Evolutionary conservation across 1,284 basidiomycete species (phyloP), one percentile per base, ranked within the genome.

Genomic region (Paramarasmius palmivorus): DNA sequence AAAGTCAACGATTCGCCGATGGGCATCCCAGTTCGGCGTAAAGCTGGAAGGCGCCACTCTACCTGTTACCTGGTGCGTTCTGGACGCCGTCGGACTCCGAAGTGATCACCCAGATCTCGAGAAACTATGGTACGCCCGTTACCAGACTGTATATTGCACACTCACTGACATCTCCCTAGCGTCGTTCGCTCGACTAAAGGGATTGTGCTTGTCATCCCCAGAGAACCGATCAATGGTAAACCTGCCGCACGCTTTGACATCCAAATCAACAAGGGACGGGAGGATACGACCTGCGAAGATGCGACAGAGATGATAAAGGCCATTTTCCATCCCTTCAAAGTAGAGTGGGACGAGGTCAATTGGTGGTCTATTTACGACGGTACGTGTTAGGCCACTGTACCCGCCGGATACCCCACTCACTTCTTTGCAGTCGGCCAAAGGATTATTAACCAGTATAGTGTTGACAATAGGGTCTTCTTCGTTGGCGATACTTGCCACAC

Each of bases 401-500:
- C 12, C 29, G 29, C 7, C 39, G 9, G 7, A 19, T n/a, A 23
- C 9, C 6, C 20, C 15, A 34, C n/a, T 22, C 17, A 22, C 26
- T 32, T 26, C 10, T 35, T 35, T 34, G 34, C 26, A 48, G 47
- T 54, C 15, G 38, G 53, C 23, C 53, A 54, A 37, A 49, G 49
- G 20, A 26, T 54, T 22, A 36, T 40, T 19, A 42, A 50, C 9
- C 14, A 17, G 14, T 54, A 50, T 29, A 41, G 34, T 19, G 14
- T 54, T 4, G 23, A 54, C 19, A 23, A 54, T 14, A 12, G 34
- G n/a, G 19, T 54, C 1, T 51, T 54, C 23, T 36, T 54, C 29
- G 38, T 32, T 7, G 53, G 53, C 5, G 53, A 54, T 22, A 36
- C 49, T 10, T 23, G 34, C 20, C 53, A 54, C 22, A 54, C 53